These are phyloP conservation scores for Colletotrichum plurivorum DNA, from an alignment of 2,329 filamentous ascomycete genomes.

Conservation along the genomic window DNA sequence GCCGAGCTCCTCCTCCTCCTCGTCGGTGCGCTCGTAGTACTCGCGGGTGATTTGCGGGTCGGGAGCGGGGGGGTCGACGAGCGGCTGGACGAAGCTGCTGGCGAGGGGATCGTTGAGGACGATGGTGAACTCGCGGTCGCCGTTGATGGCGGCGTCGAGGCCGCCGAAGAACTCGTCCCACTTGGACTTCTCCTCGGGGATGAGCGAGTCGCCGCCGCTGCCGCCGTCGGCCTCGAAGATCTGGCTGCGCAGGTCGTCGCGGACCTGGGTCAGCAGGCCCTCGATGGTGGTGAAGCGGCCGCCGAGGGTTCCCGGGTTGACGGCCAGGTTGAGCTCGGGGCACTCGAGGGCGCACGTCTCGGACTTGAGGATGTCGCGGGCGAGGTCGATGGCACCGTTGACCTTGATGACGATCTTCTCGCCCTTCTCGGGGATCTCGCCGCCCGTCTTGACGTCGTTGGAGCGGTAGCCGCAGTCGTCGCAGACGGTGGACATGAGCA, in stretches of 20 bases:
- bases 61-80: constrained; percentile 77
- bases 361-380: constrained; percentile 94
- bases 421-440: constrained; percentile 88
- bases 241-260: constrained; percentile 87
- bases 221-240: constrained; percentile 84
- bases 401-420: constrained; percentile 86
- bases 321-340: constrained; percentile 86
- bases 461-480: constrained; percentile 93
- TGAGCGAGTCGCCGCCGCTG: constrained; percentile 84
- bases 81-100: constrained; percentile 93
- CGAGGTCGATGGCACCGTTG: constrained; percentile 76
- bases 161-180: constrained; percentile 88
- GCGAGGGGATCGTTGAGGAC: constrained; percentile 90
- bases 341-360: constrained; percentile 92
- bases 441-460: constrained; percentile 98
- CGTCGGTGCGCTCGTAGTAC: constrained; percentile 88
- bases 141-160: constrained; percentile 83
- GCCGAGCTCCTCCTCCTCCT: constrained; percentile 95
- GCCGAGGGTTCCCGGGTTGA: constrained; percentile 94
- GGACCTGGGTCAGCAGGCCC: constrained; percentile 91
- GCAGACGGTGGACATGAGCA: constrained; percentile 95
- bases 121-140: constrained; percentile 84
- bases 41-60: constrained; percentile 87
- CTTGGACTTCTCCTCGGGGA: constrained; percentile 72
- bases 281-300: constrained; percentile 98